A percentile compares a stretch with the other conserved stretches of the same genome.
Evolutionary conservation across 495 filamentous ascomycete genomes (phyloP).

Genomic region (Hypomontagnella monticulosa): DNA sequence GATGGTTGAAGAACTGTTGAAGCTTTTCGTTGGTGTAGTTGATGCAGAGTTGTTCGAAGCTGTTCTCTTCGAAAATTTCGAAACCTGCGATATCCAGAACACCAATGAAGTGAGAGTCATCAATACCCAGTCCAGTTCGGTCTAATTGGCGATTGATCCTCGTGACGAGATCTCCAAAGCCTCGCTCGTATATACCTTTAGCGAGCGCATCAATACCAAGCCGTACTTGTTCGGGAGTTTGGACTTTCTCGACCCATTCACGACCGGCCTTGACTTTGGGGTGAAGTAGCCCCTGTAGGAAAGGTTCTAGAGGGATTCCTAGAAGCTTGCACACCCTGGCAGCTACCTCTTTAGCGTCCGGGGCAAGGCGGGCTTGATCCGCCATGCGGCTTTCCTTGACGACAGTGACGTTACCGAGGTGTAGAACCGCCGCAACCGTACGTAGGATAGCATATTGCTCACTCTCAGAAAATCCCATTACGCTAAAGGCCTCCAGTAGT

Average conservation of each 20-base stretch:
- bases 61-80: slow-evolving; percentile 98
- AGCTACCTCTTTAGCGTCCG: slow-evolving; percentile 74
- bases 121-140: slow-evolving; percentile 75
- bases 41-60: slow-evolving; percentile 99
- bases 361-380: slow-evolving; percentile 86
- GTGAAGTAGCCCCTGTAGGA: slow-evolving; percentile 87
- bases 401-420: slow-evolving; percentile 91
- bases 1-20: slow-evolving; percentile 99
- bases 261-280: slow-evolving; percentile 93
- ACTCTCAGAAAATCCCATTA: slow-evolving; percentile 92
- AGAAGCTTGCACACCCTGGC: slow-evolving; percentile 83
- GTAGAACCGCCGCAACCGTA: slow-evolving; percentile 89
- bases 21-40: slow-evolving; percentile 99
- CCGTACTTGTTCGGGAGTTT: slow-evolving; percentile 95
- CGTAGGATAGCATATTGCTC: slow-evolving; percentile 86
- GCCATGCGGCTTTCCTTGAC: slow-evolving; percentile 87
- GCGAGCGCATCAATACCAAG: slow-evolving; percentile 89
- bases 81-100: slow-evolving; percentile 99
- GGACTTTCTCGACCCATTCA: slow-evolving; percentile 98
- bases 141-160: slow-evolving; percentile 94
- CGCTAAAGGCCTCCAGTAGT: slow-evolving; percentile 88
- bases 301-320: slow-evolving; percentile 83
- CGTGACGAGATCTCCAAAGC: slow-evolving; percentile 90
- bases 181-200: slow-evolving; percentile 97
- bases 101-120: slow-evolving; percentile 95